A percentile compares a stretch with the other conserved stretches of the same genome.
phyloP scores from a whole-genome alignment of 768 basidiomycete species.

The Kockovaella imperatae region DNA sequence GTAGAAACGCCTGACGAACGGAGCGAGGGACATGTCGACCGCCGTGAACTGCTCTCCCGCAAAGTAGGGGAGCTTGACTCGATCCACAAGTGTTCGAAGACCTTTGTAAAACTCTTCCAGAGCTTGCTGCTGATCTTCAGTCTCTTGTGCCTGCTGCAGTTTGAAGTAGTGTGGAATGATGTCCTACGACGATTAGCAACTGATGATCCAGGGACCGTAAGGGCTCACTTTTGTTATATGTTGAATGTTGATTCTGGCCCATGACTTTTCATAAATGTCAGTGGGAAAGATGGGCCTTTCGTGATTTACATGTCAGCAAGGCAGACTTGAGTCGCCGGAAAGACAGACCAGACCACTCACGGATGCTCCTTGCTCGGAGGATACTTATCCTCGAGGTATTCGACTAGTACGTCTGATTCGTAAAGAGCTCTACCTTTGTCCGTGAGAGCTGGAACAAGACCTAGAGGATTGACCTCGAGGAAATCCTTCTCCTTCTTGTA shows the following conservation, averaged over 20 bases:
- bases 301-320: too few relatives aligned
- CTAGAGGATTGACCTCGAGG: slow-evolving; percentile 72
- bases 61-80: slow-evolving; percentile 54
- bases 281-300: too few relatives aligned
- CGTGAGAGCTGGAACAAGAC: slow-evolving; percentile 64
- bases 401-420: slow-evolving; percentile 71
- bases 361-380: slow-evolving; percentile 48
- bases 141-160: slow-evolving; percentile 48
- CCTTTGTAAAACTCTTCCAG: slow-evolving; percentile 47
- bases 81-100: slow-evolving; percentile 45
- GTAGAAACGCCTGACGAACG: slow-evolving; percentile 62
- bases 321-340: too few relatives aligned
- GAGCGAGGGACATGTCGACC: slow-evolving; percentile 55
- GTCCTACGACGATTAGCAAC: slow-evolving; percentile 33
- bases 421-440: slow-evolving; percentile 56
- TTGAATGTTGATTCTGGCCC: slow-evolving; percentile 19
- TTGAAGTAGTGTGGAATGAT: slow-evolving; percentile 54
- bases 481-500: slow-evolving; percentile 70
- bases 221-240: slow-evolving; percentile 46
- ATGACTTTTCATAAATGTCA: too few relatives aligned
- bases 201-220: background rate
- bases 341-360: too few relatives aligned
- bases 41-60: slow-evolving; percentile 53
- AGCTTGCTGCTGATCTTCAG: slow-evolving; percentile 25
- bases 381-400: slow-evolving; percentile 64